Percentiles rank a stretch among this genome's conserved stretches.
Evolutionary conservation across 768 basidiomycete genomes (phyloP).

Genomic region (Strobilomyces dryophilus): DNA sequence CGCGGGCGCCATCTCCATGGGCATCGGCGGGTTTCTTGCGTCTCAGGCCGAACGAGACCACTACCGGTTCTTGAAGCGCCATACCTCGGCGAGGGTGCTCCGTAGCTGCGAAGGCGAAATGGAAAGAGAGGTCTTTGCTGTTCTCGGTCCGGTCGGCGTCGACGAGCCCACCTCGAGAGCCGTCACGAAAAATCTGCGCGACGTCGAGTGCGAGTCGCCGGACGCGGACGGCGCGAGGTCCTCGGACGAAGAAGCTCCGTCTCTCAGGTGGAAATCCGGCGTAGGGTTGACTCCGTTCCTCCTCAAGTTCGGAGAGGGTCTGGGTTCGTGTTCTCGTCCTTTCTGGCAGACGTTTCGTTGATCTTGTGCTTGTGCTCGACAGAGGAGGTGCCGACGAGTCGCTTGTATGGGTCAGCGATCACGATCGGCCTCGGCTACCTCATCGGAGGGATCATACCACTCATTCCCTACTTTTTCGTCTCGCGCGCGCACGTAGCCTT

Average conservation of each 20-base stretch:
- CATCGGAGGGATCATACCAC: slow-evolving; percentile 87
- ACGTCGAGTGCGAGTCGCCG: slow-evolving; percentile 50
- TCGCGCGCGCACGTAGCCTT: slow-evolving; percentile 61
- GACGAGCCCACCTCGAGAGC: slow-evolving; percentile 75
- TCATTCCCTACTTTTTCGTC: slow-evolving; percentile 91
- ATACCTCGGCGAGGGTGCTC: slow-evolving; percentile 74
- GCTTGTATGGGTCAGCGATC: slow-evolving; percentile 86
- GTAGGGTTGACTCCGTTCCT: slow-evolving; percentile 91
- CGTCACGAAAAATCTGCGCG: slow-evolving; percentile 74
- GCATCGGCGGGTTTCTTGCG: slow-evolving; percentile 95
- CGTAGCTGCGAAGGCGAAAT: slow-evolving; percentile 93
- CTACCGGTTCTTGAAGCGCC: slow-evolving; percentile 73
- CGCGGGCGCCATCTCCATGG: slow-evolving; percentile 97
- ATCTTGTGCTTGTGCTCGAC: slow-evolving; percentile 6
- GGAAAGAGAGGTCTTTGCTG: slow-evolving; percentile 88
- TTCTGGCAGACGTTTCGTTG: neutral
- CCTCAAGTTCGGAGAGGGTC: slow-evolving; percentile 89
- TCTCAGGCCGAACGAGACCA: slow-evolving; percentile 97
- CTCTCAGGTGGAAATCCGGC: slow-evolving; percentile 65
- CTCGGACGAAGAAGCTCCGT: slow-evolving; percentile 52
- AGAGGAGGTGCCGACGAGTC: slow-evolving; percentile 88
- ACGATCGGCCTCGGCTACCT: slow-evolving; percentile 96
- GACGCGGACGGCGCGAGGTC: slow-evolving; percentile 13
- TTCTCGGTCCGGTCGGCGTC: slow-evolving; percentile 88
- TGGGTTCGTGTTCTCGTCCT: slow-evolving; percentile 49